A percentile compares a stretch with the other conserved stretches of the same genome.
These are phyloP conservation scores for Clathrus columnatus DNA, from an alignment of 768 basidiomycete species.

Conservation along the genomic window DNA sequence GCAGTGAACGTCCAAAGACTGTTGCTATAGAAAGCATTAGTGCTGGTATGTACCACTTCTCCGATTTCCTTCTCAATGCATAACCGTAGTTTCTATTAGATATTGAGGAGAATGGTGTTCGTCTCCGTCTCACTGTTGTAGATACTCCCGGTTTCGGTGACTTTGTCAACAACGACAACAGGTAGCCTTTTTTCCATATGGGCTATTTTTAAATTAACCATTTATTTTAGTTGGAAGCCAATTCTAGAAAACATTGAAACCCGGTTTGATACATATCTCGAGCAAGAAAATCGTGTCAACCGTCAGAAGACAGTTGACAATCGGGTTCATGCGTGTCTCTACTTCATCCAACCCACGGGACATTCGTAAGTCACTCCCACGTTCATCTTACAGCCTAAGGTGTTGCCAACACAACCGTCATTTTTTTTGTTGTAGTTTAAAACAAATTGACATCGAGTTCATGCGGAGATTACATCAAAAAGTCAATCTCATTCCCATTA, in stretches of 20 bases:
- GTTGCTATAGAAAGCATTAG: slow-evolving; percentile 98
- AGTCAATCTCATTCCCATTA: slow-evolving; percentile 97
- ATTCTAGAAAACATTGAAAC: slow-evolving; percentile 97
- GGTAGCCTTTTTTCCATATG: slow-evolving; percentile 38
- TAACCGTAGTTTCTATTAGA: slow-evolving; percentile 40
- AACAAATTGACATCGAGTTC: slow-evolving; percentile 97
- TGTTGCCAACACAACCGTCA: slow-evolving; percentile 2
- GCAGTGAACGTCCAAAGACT: slow-evolving; percentile 82
- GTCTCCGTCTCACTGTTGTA: slow-evolving; percentile 93
- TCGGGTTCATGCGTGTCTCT: slow-evolving; percentile 95
- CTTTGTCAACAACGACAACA: slow-evolving; percentile 98
- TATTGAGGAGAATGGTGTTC: slow-evolving; percentile 97
- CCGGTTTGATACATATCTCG: slow-evolving; percentile 94
- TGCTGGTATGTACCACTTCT: slow-evolving; percentile 65
- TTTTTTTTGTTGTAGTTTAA: slow-evolving; percentile 73
- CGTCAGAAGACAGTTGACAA: slow-evolving; percentile 90
- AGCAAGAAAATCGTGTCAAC: slow-evolving; percentile 98
- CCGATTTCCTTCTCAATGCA: slow-evolving; percentile 10
- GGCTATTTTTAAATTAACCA: neutral
- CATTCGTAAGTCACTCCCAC: slow-evolving; percentile 70
- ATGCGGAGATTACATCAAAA: slow-evolving; percentile 96
- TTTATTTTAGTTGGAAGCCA: slow-evolving; percentile 77
- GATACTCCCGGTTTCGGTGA: slow-evolving; percentile 99
- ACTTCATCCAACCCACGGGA: slow-evolving; percentile 98
- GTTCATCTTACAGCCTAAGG: neutral